Evolutionary conservation across 108 stramenopile genomes (phyloP).

Genomic region (Fragilaria crotonensis): DNA sequence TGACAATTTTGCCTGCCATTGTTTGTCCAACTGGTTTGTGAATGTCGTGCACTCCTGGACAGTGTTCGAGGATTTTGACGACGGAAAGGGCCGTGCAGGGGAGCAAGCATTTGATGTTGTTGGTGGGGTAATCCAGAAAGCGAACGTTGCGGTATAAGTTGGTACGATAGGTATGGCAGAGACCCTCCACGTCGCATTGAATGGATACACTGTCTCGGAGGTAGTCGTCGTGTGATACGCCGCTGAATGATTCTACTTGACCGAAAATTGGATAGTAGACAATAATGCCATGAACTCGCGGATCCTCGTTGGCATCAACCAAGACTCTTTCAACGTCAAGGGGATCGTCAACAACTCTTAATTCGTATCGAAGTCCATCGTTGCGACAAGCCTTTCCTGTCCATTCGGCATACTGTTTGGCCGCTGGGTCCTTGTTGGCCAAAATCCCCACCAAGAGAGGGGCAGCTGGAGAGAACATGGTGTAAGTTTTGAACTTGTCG

Average conservation of each 20-base stretch:
- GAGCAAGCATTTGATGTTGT: conserved; percentile 83
- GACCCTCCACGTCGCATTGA: conserved; percentile 95
- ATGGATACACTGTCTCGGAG: conserved; percentile 87
- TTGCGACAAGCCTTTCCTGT: conserved; percentile 83
- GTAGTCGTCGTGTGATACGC: conserved; percentile 94
- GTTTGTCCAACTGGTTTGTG: conserved; percentile 54
- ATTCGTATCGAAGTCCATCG: conserved; percentile 92
- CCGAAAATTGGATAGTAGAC: conserved; percentile 98
- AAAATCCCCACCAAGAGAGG: conserved; percentile 92
- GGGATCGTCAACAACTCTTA: conserved; percentile 68
- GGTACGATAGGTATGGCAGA: conserved; percentile 88
- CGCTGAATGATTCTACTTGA: conserved; percentile 86
- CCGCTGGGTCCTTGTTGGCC: conserved; percentile 89
- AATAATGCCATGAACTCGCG: conserved; percentile 93
- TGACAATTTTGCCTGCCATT: conserved; percentile 81
- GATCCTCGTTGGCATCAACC: conserved; percentile 88
- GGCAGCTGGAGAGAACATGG: conserved; percentile 34
- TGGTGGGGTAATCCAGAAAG: conserved; percentile 61
- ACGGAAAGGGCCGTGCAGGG: conserved; percentile 93
- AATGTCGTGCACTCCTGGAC: conserved; percentile 61
- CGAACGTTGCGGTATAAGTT: conserved; percentile 93
- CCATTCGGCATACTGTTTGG: conserved; percentile 93
- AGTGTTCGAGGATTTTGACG: conserved; percentile 88
- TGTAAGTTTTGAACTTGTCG: background rate
- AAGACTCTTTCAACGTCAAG: conserved; percentile 86